Evolutionary conservation across 1,284 basidiomycete genomes (phyloP).

Genomic region (Coniferiporia sulphurascens): DNA sequence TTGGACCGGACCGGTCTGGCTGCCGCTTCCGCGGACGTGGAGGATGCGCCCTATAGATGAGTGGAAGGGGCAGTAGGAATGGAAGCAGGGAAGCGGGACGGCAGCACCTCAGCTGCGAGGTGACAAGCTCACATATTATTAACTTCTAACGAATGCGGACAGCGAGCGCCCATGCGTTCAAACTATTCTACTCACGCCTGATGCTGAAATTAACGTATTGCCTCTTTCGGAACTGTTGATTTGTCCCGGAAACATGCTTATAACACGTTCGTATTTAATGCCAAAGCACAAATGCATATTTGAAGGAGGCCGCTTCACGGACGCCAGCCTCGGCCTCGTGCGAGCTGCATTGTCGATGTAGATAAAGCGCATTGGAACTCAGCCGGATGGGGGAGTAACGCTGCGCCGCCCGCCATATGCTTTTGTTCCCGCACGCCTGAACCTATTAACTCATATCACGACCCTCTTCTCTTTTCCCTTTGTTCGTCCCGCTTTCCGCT

Average conservation of each 20-base stretch:
- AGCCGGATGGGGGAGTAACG: neutral
- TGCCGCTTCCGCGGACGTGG: neutral
- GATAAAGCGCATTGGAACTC: constrained; percentile 3
- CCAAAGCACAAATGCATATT: too few relatives aligned
- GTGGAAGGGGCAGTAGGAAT: neutral
- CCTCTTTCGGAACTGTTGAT: neutral
- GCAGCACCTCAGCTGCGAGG: too few relatives aligned
- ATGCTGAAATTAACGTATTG: too few relatives aligned
- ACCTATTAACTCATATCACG: neutral
- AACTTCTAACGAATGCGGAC: too few relatives aligned
- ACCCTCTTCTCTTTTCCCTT: neutral
- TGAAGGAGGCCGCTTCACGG: too few relatives aligned
- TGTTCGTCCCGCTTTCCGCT: neutral
- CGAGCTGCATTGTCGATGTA: constrained; percentile 3
- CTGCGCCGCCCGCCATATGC: neutral
- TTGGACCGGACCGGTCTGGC: neutral
- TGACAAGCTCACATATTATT: too few relatives aligned
- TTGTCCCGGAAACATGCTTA: neutral
- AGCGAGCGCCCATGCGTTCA: too few relatives aligned
- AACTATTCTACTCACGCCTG: too few relatives aligned
- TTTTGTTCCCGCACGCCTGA: neutral
- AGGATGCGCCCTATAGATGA: neutral
- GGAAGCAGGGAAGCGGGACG: too few relatives aligned
- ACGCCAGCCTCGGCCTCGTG: neutral
- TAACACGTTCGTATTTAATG: neutral